Base-by-base conservation (phyloP, 2,329 filamentous ascomycete species). In the Alternaria incomplexa region DNA sequence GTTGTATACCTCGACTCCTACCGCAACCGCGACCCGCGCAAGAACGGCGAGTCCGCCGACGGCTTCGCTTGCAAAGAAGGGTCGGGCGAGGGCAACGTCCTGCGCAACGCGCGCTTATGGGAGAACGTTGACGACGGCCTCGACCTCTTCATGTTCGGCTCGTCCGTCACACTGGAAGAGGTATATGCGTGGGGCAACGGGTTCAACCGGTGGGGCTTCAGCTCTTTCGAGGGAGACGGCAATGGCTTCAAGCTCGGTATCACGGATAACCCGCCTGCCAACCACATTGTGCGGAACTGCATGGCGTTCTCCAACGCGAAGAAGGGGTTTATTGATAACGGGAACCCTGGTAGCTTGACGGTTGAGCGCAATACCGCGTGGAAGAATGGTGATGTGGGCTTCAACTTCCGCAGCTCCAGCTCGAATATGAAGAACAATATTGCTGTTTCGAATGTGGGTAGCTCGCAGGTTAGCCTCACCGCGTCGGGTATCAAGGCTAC, bases 1-100 rank as follows among this genome's bases (percentile, higher is more conserved):
- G 66, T 74, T 9, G 40, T 68, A 11, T 70, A 74, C 48, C 63
- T 74, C 20, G 70, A 74, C 62, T 70, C 69, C 0, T 73, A 73
- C 55, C 61, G 58, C 36, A 73, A 72, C 63, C 63, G 71, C n/a
- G 69, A 74, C 40, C 84, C 83, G 3, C 80, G 83, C 51, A 85
- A 85, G 76, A 85, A 85, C 52, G 83, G 84, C 9, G 83, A 85
- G 70, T 83, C 80, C 45, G 84, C 84, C 15, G 83, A 85, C 56
- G 84, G 84, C 1, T 84, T 85, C 46, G 83, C 80, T 1, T 82
- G 79, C 69, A 85, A 85, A 68, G 80, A 82, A 43, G 84, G 84
- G 7, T 74, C 73, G 1, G 84, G 84, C 3, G 78, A 78, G 15
- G 84, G 84, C 8, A 85, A 85, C 55, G 65, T 81, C 1, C 69